Base-by-base conservation (phyloP, 768 basidiomycete genomes). In the Mrakia hoshinonis region DNA sequence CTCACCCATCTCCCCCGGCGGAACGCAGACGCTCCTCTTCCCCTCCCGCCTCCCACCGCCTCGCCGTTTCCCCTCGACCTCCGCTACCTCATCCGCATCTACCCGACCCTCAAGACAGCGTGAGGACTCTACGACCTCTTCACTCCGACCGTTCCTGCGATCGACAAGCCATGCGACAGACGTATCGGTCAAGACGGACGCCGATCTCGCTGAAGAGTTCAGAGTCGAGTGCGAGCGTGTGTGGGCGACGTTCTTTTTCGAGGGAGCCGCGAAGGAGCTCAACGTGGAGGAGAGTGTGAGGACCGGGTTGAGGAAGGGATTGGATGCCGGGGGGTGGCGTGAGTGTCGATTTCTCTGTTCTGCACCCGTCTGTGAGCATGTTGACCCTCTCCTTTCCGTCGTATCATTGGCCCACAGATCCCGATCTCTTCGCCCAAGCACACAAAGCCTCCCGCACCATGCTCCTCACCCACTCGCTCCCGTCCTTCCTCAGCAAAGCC, bases 401-500 rank as follows among this genome's bases (percentile, higher is more conserved):
- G 1, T 34, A 6, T n/a, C 36, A 9, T 15, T 15, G 29, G 18
- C 4, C 11, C 46, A 1, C 36, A 64, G 63, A 64, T 26, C 63
- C 63, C 12, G 26, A 64, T 12, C n/a, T 64, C 26, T 64, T 64
- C 26, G 39, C 36, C 6, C 24, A n/a, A 0, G 43, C 63, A 2
- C 18, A n/a, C 1, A 29, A 12, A 9, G 39, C 36, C 1, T 39
- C 24, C 12, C 18, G 63, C 15, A 26, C 13, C 22, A 29, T 43
- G 36, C 63, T 64, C n/a, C 24, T 24, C 24, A 64, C 63, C 12
- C 63, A 64, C 24, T 47, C 39, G 3, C 63, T 64, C 7, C 63
- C 63, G 12, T 26, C 46, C 46, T 64, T 64, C 24, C 46, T 64
- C 13, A 15, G 4, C 4, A 0, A 3, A 18, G 15, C 36, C 13